Conservation (phyloP, 805 yeast species). For the Wickerhamiella parazyma region DNA sequence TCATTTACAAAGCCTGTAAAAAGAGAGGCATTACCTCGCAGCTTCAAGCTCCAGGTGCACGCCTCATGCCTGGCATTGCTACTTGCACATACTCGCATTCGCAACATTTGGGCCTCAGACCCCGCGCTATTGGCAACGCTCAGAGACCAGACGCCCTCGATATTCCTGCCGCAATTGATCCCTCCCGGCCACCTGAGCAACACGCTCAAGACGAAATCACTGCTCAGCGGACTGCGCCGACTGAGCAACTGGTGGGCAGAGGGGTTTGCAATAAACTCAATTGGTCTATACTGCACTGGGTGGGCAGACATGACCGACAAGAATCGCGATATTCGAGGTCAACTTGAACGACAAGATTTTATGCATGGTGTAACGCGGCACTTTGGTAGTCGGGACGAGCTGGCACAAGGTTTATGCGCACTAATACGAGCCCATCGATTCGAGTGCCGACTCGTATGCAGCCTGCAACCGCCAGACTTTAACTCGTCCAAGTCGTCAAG, state of each 20-base stretch:
- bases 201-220: slow-evolving; percentile 44
- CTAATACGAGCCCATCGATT: slow-evolving; percentile 58
- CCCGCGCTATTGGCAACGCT: slow-evolving; percentile 30
- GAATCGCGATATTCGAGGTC: slow-evolving; percentile 14
- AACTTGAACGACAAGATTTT: slow-evolving; percentile 33
- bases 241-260: slow-evolving; percentile 49
- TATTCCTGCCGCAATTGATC: slow-evolving; percentile 34
- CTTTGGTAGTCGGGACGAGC: slow-evolving; percentile 62
- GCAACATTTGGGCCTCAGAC: slow-evolving; percentile 67
- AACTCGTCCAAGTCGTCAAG: slow-evolving; percentile 26
- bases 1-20: neutral
- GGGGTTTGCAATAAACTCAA: slow-evolving; percentile 36
- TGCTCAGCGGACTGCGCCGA: slow-evolving; percentile 65
- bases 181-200: slow-evolving; percentile 34
- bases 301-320: slow-evolving; percentile 35
- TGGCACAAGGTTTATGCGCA: slow-evolving; percentile 79
- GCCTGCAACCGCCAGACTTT: slow-evolving; percentile 84
- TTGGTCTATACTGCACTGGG: slow-evolving; percentile 29
- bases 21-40: slow-evolving; percentile 3
- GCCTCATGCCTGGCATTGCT: slow-evolving; percentile 1
- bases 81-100: slow-evolving; percentile 46
- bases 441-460: slow-evolving; percentile 60
- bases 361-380: slow-evolving; percentile 31
- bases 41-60: slow-evolving; percentile 4
- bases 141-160: slow-evolving; percentile 35